Conservation (phyloP, 164 flowering plant genomes). For the Berberis thunbergii region DNA sequence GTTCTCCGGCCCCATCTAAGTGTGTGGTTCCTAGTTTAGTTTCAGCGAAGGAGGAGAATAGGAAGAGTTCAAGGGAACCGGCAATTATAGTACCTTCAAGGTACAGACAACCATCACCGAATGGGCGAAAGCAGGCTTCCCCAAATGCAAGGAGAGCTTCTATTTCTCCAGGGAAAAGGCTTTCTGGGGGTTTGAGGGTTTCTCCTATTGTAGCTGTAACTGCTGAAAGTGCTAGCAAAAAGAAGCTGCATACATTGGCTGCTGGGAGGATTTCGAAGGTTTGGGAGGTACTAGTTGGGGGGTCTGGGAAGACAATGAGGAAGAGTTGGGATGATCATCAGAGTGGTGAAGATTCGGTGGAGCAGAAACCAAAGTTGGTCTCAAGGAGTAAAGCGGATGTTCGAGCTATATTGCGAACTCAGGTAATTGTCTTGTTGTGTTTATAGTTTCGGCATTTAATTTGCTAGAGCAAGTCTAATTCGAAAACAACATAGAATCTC, state of each 20-base stretch:
- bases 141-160: conserved; percentile 58
- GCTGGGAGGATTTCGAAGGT: conserved; percentile 60
- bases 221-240: conserved; percentile 49
- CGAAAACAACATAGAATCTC: background rate
- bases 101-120: conserved; percentile 88
- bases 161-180: conserved; percentile 68
- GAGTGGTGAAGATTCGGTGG: conserved; percentile 18
- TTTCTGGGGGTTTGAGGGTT: conserved; percentile 62
- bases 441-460: too few relatives aligned
- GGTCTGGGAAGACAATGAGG: conserved; percentile 39
- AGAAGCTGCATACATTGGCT: conserved; percentile 57
- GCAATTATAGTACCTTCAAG: conserved; percentile 91
- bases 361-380: conserved; percentile 36
- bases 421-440: conserved; percentile 29
- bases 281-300: conserved; percentile 53
- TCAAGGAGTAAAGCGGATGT: conserved; percentile 47
- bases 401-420: conserved; percentile 68
- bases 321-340: conserved; percentile 74
- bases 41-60: conserved; percentile 58
- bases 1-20: conserved; percentile 76
- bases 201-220: conserved; percentile 26
- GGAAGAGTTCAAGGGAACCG: conserved; percentile 55
- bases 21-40: conserved; percentile 80
- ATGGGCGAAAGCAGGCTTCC: conserved; percentile 53
- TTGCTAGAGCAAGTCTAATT: too few relatives aligned